These are phyloP conservation scores for Penicillium nordicum DNA, from an alignment of 2,329 filamentous ascomycete genomes.

Conservation along the genomic window DNA sequence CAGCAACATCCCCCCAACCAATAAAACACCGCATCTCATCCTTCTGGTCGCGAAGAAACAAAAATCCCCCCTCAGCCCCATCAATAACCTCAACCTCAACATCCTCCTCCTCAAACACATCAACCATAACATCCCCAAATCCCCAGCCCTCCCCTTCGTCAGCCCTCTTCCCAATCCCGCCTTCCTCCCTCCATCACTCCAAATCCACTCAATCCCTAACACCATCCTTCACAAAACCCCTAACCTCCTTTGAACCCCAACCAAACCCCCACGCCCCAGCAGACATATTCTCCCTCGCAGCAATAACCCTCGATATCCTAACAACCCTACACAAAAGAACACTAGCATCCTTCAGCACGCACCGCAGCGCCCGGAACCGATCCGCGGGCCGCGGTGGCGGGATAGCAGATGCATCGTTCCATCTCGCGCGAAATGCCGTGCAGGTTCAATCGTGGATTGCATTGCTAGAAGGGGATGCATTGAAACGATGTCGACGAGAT, in stretches of 20 bases:
- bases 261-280: conserved; percentile 27
- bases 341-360: conserved; percentile 53
- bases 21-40: conserved; percentile 14
- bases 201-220: conserved; percentile 30
- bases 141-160: conserved; percentile 3
- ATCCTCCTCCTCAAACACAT: conserved; percentile 12
- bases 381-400: conserved; percentile 47
- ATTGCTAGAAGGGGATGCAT: conserved; percentile 47
- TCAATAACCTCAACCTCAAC: conserved; percentile 15
- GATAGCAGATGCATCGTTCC: conserved; percentile 56
- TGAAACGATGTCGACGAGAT: conserved; percentile 33
- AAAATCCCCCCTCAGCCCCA: conserved; percentile 29
- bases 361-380: conserved; percentile 53
- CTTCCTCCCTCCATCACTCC: conserved; percentile 32
- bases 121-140: conserved; percentile 8
- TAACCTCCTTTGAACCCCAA: conserved; percentile 22
- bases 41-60: conserved; percentile 22
- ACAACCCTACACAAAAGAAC: conserved; percentile 58
- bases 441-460: conserved; percentile 58
- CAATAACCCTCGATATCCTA: conserved; percentile 57
- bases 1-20: not conserved
- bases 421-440: conserved; percentile 49
- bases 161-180: not conserved
- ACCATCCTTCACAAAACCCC: conserved; percentile 30
- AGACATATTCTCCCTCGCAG: conserved; percentile 59